phyloP scores from a whole-genome alignment of 352 stramenopile genomes.

The Blastocystis hominis region DNA sequence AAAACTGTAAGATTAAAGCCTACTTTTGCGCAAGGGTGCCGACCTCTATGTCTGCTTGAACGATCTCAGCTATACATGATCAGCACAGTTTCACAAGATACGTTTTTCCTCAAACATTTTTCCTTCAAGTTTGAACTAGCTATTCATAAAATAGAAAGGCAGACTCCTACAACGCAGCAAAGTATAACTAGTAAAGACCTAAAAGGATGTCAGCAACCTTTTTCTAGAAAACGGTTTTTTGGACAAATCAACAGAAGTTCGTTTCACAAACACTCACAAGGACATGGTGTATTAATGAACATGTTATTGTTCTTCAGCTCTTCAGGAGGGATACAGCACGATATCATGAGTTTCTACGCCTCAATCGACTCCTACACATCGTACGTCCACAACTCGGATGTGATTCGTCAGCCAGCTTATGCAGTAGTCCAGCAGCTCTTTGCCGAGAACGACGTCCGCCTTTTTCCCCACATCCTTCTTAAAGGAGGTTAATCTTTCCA shows the following conservation, averaged over 20 bases:
- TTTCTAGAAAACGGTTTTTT: neutral
- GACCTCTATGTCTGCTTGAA: no score
- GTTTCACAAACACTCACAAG: neutral
- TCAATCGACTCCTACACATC: neutral
- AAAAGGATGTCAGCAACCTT: no score
- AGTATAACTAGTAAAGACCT: no score
- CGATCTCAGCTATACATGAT: no score
- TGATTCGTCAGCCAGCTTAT: conserved; percentile 55
- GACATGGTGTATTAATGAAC: neutral
- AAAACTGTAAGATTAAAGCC: no score
- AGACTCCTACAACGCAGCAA: no score
- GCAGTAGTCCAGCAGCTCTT: conserved; percentile 38
- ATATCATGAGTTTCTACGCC: conserved; percentile 43
- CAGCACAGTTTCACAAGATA: no score
- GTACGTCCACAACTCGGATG: conserved; percentile 29
- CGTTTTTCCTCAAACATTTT: no score
- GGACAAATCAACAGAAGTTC: neutral
- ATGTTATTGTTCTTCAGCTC: neutral
- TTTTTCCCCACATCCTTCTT: conserved; percentile 2
- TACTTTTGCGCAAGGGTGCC: no score
- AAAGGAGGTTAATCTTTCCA: neutral
- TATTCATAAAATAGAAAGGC: no score
- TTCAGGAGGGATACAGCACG: conserved; percentile 30
- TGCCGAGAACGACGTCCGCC: neutral
- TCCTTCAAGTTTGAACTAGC: no score